These are phyloP conservation scores for Grosmannia huntii DNA, from an alignment of 2,329 filamentous ascomycete genomes.

Conservation along the genomic window DNA sequence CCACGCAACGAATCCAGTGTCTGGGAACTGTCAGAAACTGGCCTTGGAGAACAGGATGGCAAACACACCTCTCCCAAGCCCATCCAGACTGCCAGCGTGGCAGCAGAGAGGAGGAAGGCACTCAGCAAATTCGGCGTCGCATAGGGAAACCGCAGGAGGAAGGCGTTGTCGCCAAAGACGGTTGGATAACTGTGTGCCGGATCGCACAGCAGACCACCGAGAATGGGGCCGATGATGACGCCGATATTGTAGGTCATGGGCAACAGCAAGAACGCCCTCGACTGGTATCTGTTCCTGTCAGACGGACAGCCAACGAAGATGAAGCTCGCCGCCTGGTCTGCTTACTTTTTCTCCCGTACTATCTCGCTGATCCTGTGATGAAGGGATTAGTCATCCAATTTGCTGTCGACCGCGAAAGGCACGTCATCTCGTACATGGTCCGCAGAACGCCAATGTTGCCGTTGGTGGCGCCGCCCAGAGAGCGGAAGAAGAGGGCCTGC, in stretches of 20 bases:
- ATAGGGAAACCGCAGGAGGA: constrained; percentile 38
- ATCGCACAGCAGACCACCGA: constrained; percentile 33
- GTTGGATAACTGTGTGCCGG: constrained; percentile 28
- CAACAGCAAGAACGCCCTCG: constrained; percentile 28
- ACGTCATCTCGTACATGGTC: constrained; percentile 41
- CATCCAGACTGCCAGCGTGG: constrained; percentile 32
- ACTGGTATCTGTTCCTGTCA: constrained; percentile 22
- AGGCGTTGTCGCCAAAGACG: constrained; percentile 31
- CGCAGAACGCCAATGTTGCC: constrained; percentile 64
- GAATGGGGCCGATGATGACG: constrained; percentile 43
- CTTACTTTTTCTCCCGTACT: constrained; percentile 29
- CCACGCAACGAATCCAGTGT: constrained; percentile 33
- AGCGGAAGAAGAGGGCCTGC: constrained; percentile 49
- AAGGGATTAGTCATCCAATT: background rate
- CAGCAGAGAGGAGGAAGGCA: constrained; percentile 30
- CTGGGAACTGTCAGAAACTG: constrained; percentile 14
- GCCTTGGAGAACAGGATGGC: background rate
- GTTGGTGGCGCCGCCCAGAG: constrained; percentile 54
- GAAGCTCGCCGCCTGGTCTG: background rate
- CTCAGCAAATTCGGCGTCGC: constrained; percentile 42
- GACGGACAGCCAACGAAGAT: background rate
- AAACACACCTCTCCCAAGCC: constrained; percentile 34
- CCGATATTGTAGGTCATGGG: constrained; percentile 63
- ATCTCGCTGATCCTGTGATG: constrained; percentile 28
- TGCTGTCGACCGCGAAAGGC: background rate